These are phyloP conservation scores for Pseudocercospora vitis DNA, from an alignment of 2,329 filamentous ascomycete species.

Conservation along the genomic window DNA sequence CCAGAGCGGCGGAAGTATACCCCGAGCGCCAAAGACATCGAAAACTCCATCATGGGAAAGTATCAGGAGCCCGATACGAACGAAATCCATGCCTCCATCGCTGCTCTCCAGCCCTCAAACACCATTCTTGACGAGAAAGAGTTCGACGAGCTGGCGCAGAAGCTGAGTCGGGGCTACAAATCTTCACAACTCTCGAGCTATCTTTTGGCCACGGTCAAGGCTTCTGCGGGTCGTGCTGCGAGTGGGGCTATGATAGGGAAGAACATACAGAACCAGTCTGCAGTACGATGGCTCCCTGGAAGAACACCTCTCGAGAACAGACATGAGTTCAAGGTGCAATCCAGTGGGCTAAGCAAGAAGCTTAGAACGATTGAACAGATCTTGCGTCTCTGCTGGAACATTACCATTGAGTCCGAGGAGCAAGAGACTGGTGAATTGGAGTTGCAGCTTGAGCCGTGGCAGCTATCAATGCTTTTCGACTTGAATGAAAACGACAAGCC, in stretches of 20 bases:
- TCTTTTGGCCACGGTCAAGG: constrained; percentile 9
- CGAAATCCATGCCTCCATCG: constrained; percentile 34
- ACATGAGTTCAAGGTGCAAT: constrained; percentile 12
- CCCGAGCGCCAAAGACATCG: constrained; percentile 29
- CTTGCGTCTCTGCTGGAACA: constrained; percentile 31
- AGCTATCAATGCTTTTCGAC: constrained; percentile 33
- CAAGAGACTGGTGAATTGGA: constrained; percentile 32
- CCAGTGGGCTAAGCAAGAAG: constrained; percentile 18
- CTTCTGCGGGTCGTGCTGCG: not conserved
- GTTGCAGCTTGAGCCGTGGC: constrained; percentile 31
- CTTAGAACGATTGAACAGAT: constrained; percentile 28
- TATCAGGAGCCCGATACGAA: constrained; percentile 24
- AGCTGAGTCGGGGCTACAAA: constrained; percentile 30
- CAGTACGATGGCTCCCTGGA: constrained; percentile 29
- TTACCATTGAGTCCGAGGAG: constrained; percentile 29
- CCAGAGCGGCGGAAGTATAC: constrained; percentile 5
- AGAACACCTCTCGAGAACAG: constrained; percentile 29
- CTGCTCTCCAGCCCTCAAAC: constrained; percentile 27
- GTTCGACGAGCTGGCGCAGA: constrained; percentile 24
- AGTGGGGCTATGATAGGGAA: not conserved
- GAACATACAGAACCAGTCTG: constrained; percentile 6
- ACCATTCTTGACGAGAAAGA: constrained; percentile 27
- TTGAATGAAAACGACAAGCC: constrained; percentile 12
- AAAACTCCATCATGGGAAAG: constrained; percentile 22
- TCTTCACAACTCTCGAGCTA: constrained; percentile 30